Base-by-base conservation (phyloP, 2,329 filamentous ascomycete genomes). In the Monilinia fructicola region DNA sequence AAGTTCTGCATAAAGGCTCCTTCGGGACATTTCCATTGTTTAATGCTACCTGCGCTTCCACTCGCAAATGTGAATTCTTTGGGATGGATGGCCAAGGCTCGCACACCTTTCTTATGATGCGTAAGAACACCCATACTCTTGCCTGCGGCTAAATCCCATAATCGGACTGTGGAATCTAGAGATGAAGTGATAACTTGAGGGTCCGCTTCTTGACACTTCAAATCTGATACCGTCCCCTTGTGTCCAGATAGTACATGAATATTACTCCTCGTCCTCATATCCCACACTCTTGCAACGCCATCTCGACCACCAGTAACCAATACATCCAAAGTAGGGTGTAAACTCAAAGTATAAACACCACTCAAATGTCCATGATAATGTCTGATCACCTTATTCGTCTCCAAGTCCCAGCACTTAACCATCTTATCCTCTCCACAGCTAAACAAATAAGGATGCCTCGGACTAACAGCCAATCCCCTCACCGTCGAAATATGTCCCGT, bases 1-100 rank as follows among this genome's bases (percentile, higher is more conserved):
- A 98, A 98, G 77, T 98, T 98, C 78, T 97, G 93, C 95, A 99
- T 99, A 77, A 99, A 98, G 21, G 92, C 92, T 48, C 94, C 96
- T 77, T 97, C 93, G 1, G 96, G 96, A 72, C 93, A 98, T 78
- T 98, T 97, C 94, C 95, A 99, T 80, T 99, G 95, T 82, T 99
- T 99, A 80, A 99, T 97, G 76, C 91, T 93, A 31, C 91, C 90
- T 0, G 94, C 93, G 74, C 92, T 96, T 54, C 90, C 95, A 68
- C 87, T 93, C 5, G 95, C 95, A 77, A 99, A 99, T 0, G 96
- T 99, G 76, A 97, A 99, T 78, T 99, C 95, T 68, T 87, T 87
- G 0, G 96, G 95, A 76, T 99, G 95, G 4, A 90, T 84, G 14
- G 92, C 87, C 16, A 99, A 84, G 3, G 90, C 88, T 61, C 95